Evolutionary conservation across 192 early-diverging fungal genomes (phyloP).

Genomic region (Backusella tarrabulga): DNA sequence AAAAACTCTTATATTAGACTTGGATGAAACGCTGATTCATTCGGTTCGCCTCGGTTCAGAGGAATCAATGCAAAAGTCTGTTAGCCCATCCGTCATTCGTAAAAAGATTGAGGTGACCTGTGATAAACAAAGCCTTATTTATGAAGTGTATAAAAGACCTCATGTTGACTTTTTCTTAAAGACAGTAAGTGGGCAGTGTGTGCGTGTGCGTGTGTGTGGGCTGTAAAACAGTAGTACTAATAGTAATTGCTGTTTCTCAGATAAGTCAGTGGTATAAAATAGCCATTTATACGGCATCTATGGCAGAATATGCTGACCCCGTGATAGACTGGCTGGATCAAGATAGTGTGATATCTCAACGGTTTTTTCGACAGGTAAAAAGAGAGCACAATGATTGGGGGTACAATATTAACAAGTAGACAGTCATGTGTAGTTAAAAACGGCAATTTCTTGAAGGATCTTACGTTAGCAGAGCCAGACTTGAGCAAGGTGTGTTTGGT

Average conservation of each 20-base stretch:
- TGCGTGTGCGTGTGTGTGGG: too few relatives aligned
- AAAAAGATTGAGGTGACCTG: slow-evolving; percentile 84
- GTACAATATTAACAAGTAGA: background rate
- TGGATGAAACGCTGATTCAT: slow-evolving; percentile 88
- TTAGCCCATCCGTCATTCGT: slow-evolving; percentile 49
- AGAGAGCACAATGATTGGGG: background rate
- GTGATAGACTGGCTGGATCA: slow-evolving; percentile 90
- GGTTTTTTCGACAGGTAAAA: slow-evolving; percentile 80
- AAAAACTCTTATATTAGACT: slow-evolving; percentile 69
- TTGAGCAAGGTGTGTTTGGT: slow-evolving; percentile 79
- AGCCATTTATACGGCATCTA: slow-evolving; percentile 88
- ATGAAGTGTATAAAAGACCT: slow-evolving; percentile 90
- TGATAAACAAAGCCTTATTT: slow-evolving; percentile 77
- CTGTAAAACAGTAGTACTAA: too few relatives aligned
- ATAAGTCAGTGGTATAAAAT: slow-evolving; percentile 88
- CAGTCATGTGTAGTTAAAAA: slow-evolving; percentile 70
- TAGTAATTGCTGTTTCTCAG: slow-evolving; percentile 36
- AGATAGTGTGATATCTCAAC: slow-evolving; percentile 61
- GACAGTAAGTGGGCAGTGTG: slow-evolving; percentile 51
- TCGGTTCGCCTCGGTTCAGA: slow-evolving; percentile 52
- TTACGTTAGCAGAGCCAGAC: slow-evolving; percentile 62
- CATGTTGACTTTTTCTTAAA: slow-evolving; percentile 83
- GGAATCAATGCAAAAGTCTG: slow-evolving; percentile 42
- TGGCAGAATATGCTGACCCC: slow-evolving; percentile 93
- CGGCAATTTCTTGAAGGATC: slow-evolving; percentile 78